These are phyloP conservation scores for Calonectria multiphialidica DNA, from an alignment of 2,329 filamentous ascomycete genomes.

Conservation along the genomic window DNA sequence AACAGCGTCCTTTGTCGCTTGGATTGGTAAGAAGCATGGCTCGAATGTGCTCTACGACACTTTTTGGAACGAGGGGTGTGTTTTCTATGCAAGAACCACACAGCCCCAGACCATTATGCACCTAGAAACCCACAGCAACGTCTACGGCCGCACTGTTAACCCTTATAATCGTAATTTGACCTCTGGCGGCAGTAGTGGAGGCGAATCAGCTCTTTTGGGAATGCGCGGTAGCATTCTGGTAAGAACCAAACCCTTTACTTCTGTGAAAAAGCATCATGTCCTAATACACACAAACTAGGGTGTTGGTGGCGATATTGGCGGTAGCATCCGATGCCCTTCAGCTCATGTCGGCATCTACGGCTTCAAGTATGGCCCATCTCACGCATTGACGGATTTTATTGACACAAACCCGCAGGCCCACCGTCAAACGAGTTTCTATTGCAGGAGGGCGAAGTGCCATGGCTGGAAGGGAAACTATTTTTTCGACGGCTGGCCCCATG, in stretches of 20 bases:
- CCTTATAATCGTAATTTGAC: constrained; percentile 71
- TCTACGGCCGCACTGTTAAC: constrained; percentile 73
- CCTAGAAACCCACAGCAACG: constrained; percentile 72
- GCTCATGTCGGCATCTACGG: constrained; percentile 51
- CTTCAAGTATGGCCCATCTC: constrained; percentile 40
- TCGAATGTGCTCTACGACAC: constrained; percentile 48
- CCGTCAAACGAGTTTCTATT: constrained; percentile 45
- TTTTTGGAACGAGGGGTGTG: constrained; percentile 46
- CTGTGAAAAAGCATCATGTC: not conserved
- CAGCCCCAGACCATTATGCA: constrained; percentile 70
- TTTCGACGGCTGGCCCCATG: constrained; percentile 49
- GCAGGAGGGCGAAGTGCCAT: constrained; percentile 43
- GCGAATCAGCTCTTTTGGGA: constrained; percentile 58
- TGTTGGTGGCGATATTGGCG: constrained; percentile 57
- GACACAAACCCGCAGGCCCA: constrained; percentile 41
- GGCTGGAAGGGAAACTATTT: constrained; percentile 51
- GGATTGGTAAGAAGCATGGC: constrained; percentile 48
- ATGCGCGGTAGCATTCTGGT: constrained; percentile 55
- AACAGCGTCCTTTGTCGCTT: constrained; percentile 44
- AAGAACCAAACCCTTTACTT: not conserved
- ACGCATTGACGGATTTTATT: constrained; percentile 13
- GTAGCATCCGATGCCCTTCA: constrained; percentile 53
- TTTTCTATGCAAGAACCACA: constrained; percentile 73
- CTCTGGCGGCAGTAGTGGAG: constrained; percentile 75
- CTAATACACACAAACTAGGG: constrained; percentile 41